Evolutionary conservation across 1,284 basidiomycete genomes (phyloP), one percentile per base, ranked within the genome.

Genomic region (Rhodotorula mucilaginosa): DNA sequence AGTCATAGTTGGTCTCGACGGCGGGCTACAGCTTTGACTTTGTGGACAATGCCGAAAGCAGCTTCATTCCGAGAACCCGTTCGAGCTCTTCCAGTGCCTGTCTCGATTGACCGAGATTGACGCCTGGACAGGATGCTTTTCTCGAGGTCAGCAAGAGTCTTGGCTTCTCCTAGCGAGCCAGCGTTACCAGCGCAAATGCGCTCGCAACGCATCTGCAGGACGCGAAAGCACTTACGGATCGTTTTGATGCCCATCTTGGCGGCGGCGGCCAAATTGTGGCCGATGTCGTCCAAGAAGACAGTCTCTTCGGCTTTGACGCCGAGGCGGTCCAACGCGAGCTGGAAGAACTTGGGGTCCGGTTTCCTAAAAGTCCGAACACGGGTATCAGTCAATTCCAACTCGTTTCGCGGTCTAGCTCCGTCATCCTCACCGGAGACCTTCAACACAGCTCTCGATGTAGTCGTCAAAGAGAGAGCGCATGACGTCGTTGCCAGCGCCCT

Each of bases 281-380:
- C 81, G 49, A 82, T 80, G 62, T 82, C 81, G 74, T 82, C 81
- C 26, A 82, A 74, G 63, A 82, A 82, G 46, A 82, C 77, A 0
- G 77, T 76, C 64, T 81, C 78, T 21, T 79, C 65, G n/a, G 79
- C 69, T 59, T 75, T 64, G 54, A 79, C 74, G 39, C 78, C 74
- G 58, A 81, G 74, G 44, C 73, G 60, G 39, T 79, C 69, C 29
- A 81, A 69, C 13, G 80, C 80, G 65, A 81, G 69, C 63, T 77
- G 75, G 71, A 79, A 82, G 71, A 81, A 79, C 21, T 75, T 71
- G 3, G 80, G 79, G 65, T 82, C 81, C 5, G 81, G 81, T 77
- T 82, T 82, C 60, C 81, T 81, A 26, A 39, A 31, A 3, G 29
- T 51, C 29, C n/a, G 51, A 46, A 18, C n/a, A 3, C 16, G 52